Evolutionary conservation across 805 yeast species (phyloP).

Genomic region (Candida qinlingensis): DNA sequence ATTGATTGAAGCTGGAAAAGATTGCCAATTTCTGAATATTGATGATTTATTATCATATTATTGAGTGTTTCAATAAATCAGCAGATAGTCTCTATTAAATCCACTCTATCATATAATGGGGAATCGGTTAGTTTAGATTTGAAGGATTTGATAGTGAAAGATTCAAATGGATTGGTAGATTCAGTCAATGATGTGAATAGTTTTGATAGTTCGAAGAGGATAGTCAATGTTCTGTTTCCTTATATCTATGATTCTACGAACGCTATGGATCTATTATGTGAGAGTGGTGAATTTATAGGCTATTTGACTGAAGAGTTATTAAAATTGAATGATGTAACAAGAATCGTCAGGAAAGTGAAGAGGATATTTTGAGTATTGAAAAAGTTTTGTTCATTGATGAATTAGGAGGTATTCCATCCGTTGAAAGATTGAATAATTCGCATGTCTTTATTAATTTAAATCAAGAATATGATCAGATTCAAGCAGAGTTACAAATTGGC

Average conservation of each 20-base stretch:
- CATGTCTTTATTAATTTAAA: slow-evolving; percentile 83
- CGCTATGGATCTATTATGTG: slow-evolving; percentile 34
- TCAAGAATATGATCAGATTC: slow-evolving; percentile 71
- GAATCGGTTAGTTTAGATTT: too few relatives aligned
- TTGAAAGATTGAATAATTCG: slow-evolving; percentile 74
- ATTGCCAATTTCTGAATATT: not conserved
- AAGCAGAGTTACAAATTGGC: slow-evolving; percentile 58
- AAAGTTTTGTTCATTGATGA: slow-evolving; percentile 77
- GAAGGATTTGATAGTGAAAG: too few relatives aligned
- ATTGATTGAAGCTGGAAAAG: not conserved
- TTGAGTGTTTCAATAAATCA: not conserved
- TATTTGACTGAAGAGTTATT: slow-evolving; percentile 31
- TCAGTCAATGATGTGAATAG: too few relatives aligned
- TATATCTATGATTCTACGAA: slow-evolving; percentile 55
- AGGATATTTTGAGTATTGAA: slow-evolving; percentile 48
- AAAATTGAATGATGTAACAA: slow-evolving; percentile 17
- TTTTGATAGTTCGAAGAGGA: too few relatives aligned
- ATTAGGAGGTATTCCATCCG: slow-evolving; percentile 86
- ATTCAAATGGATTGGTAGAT: too few relatives aligned
- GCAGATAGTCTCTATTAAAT: not conserved
- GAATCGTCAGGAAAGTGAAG: too few relatives aligned
- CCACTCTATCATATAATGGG: slow-evolving; percentile 11
- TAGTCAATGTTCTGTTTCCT: slow-evolving; percentile 44
- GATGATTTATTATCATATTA: slow-evolving; percentile 2
- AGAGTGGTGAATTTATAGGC: slow-evolving; percentile 36